Base-by-base conservation (phyloP, 305 asterid species). In the Fraxinus dipetala region DNA sequence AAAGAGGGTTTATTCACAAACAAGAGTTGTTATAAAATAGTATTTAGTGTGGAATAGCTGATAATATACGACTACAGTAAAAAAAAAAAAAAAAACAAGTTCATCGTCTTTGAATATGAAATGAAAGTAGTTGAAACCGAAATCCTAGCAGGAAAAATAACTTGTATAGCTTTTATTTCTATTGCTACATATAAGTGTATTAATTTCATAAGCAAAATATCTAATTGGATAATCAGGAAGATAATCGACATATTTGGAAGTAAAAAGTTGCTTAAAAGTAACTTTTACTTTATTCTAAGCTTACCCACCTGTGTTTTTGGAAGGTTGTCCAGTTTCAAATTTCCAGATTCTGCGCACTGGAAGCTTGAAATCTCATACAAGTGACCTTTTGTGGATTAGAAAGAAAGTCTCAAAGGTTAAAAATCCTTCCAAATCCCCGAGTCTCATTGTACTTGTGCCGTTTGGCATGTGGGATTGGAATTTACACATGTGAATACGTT, bases 401-500 rank as follows among this genome's bases (percentile, higher is more conserved):
- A 78, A 59, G 40, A 18, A 81, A 79, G 65, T 40, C 43, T 22
- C 10, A 80, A 79, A 78, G 80, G 85, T 32, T 6, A 1, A 80
- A 78, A 85, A 18, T 1, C 5, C 18, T 31, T 8, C 32, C 45
- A 51, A 22, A 77, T 84, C 91, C 87, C 90, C 91, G 91, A 88
- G 90, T 90, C 90, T 45, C 91, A 85, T 78, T 28, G 80, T 6
- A 32, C 43, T 63, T 20, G 70, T 65, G 30, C 14, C 72, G 77
- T 56, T 78, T 61, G 80, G 79, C 76, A 70, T 48, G 35, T 38
- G 20, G 28, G 51, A 54, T 26, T 56, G 43, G 69, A 7, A 30
- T 67, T 11, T 77, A 9, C 48, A 61, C 16, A 16, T 82, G 78
- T 67, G 72, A 78, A 72, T 67, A 24, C 77, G 75, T 70, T 28